Evolutionary conservation across 805 yeast genomes (phyloP).

Genomic region (Ogataea paradorogensis): DNA sequence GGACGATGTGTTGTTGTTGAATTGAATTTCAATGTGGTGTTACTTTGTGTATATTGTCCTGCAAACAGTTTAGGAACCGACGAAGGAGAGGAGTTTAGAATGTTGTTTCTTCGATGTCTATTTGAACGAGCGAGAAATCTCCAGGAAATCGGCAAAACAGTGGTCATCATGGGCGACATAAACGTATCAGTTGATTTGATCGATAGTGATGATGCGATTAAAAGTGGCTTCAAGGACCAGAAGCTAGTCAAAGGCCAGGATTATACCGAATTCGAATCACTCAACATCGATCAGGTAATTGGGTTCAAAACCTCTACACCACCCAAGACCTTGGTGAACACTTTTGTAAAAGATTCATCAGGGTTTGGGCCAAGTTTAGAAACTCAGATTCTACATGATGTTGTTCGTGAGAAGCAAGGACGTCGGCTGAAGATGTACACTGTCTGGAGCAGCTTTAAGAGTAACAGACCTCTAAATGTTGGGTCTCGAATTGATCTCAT

Average conservation of each 20-base stretch:
- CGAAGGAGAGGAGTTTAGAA: conserved; percentile 59
- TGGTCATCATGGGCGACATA: conserved; percentile 84
- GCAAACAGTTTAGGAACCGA: conserved; percentile 78
- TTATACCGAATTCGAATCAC: conserved; percentile 33
- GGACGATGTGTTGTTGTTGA: conserved; percentile 83
- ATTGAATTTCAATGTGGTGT: conserved; percentile 55
- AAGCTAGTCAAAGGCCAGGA: conserved; percentile 28
- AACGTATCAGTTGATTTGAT: conserved; percentile 77
- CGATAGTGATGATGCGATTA: conserved; percentile 74
- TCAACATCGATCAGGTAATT: conserved; percentile 32
- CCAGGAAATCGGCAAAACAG: conserved; percentile 55
- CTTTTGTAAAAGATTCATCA: conserved; percentile 32
- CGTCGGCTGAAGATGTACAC: conserved; percentile 70
- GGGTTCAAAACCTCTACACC: conserved; percentile 40
- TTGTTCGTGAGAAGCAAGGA: conserved; percentile 55
- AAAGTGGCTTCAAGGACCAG: conserved; percentile 40
- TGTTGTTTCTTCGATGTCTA: conserved; percentile 55
- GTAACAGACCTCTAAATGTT: conserved; percentile 74
- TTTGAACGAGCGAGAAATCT: conserved; percentile 61
- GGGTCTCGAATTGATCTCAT: conserved; percentile 89
- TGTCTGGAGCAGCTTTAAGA: conserved; percentile 84
- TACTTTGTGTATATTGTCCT: conserved; percentile 80
- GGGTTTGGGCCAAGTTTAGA: conserved; percentile 25
- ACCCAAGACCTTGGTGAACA: conserved; percentile 45
- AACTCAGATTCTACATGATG: conserved; percentile 52